Evolutionary conservation across 208 protist genomes (phyloP).

Genomic region (Lotmaria passim): DNA sequence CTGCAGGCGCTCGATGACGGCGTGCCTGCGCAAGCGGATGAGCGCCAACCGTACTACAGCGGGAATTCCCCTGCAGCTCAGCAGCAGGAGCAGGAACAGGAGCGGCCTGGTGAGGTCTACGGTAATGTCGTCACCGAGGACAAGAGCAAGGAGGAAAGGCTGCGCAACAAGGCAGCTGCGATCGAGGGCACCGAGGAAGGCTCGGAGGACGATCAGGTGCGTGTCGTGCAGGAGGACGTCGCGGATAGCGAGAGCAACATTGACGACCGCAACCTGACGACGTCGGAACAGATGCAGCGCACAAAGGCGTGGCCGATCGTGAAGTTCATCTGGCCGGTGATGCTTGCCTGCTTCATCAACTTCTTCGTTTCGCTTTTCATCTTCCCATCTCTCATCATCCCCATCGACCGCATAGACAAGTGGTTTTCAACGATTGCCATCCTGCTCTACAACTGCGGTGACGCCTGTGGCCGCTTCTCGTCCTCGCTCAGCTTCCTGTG

Average conservation of each 20-base stretch:
- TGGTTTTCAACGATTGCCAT: constrained; percentile 88
- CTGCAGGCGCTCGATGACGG: constrained; percentile 7
- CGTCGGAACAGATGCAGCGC: constrained; percentile 56
- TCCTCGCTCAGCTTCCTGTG: constrained; percentile 60
- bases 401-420: constrained; percentile 60
- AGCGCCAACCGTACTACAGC: constrained; percentile 21
- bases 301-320: constrained; percentile 57
- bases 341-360: constrained; percentile 66
- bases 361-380: constrained; percentile 84
- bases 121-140: constrained; percentile 37
- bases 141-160: constrained; percentile 20
- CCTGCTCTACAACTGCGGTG: constrained; percentile 83
- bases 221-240: constrained; percentile 18
- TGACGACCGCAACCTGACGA: constrained; percentile 63
- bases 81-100: too few relatives aligned
- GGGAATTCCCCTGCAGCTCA: neutral
- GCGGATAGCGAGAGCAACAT: constrained; percentile 25
- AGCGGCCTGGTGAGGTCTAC: constrained; percentile 20
- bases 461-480: constrained; percentile 66
- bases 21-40: neutral
- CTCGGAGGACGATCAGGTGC: constrained; percentile 39
- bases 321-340: constrained; percentile 68
- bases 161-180: constrained; percentile 23
- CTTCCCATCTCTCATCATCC: constrained; percentile 75
- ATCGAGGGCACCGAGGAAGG: constrained; percentile 11